Evolutionary conservation across 345 rosid species (phyloP).

Genomic region (Lagerstroemia speciosa): DNA sequence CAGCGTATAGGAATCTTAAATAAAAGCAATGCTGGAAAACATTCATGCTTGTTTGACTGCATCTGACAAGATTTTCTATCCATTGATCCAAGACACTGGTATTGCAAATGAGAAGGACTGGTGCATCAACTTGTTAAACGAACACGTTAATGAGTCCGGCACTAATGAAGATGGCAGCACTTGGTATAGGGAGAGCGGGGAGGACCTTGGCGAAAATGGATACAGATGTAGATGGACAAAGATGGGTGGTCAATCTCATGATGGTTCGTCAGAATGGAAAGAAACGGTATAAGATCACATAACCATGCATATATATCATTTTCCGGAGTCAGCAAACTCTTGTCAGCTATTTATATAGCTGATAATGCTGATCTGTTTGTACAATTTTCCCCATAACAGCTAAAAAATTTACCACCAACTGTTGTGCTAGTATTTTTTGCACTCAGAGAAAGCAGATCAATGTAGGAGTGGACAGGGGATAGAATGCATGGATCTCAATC

Average conservation of each 20-base stretch:
- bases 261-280: conserved; percentile 83
- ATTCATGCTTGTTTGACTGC: neutral
- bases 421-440: neutral
- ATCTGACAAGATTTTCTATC: neutral
- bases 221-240: conserved; percentile 93
- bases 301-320: conserved; percentile 1
- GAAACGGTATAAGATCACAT: conserved; percentile 57
- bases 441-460: neutral
- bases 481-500: neutral
- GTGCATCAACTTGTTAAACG: conserved; percentile 83
- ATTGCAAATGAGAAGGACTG: conserved; percentile 98
- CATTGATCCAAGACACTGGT: conserved; percentile 66
- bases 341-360: neutral
- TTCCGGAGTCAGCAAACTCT: neutral
- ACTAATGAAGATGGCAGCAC: conserved; percentile 84
- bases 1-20: neutral
- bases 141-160: conserved; percentile 74
- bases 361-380: neutral
- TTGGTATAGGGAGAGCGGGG: conserved; percentile 90
- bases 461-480: neutral
- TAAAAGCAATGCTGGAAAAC: conserved; percentile 7
- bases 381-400: neutral
- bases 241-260: conserved; percentile 88
- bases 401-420: neutral
- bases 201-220: conserved; percentile 76